Percentiles rank a stretch among this genome's conserved stretches.
Conservation (phyloP, 176 grass and related monocot species). For the Musa acuminata region DNA sequence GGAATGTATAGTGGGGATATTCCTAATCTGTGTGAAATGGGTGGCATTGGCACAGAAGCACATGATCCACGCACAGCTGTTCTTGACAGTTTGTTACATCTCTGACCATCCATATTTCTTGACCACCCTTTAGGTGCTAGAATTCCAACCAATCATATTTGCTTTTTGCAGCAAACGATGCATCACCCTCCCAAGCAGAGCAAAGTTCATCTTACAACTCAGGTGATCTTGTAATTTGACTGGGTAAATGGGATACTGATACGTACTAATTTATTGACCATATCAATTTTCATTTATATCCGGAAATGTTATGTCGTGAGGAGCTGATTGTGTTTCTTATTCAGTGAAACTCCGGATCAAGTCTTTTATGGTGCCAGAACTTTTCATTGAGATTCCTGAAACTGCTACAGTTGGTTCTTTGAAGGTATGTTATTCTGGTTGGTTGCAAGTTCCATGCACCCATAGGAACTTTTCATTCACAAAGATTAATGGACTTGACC, state of each 20-base stretch:
- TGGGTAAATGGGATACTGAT: not conserved
- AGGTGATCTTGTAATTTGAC: conserved; percentile 40
- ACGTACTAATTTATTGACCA: not conserved
- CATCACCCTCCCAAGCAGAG: conserved; percentile 29
- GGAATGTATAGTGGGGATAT: conserved; percentile 12
- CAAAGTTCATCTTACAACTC: conserved; percentile 39
- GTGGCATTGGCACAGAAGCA: conserved; percentile 23
- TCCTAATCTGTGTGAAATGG: conserved; percentile 27
- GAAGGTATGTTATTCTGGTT: conserved; percentile 51
- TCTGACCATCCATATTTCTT: not conserved
- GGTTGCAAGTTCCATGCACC: not conserved
- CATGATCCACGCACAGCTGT: conserved; percentile 24
- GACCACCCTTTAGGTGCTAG: not conserved
- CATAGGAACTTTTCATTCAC: too few relatives aligned
- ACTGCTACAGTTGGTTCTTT: conserved; percentile 78
- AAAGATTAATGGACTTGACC: too few relatives aligned
- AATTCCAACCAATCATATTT: conserved; percentile 6
- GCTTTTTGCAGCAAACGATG: conserved; percentile 55
- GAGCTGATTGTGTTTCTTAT: conserved; percentile 7
- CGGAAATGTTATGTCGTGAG: not conserved
- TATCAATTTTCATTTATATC: not conserved
- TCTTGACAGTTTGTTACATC: conserved; percentile 33
- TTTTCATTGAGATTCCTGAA: conserved; percentile 91
- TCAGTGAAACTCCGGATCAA: conserved; percentile 86
- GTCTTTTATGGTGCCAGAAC: conserved; percentile 95